Conservation (phyloP, 139 green algal genomes). For the Eudorina sp. region DNA sequence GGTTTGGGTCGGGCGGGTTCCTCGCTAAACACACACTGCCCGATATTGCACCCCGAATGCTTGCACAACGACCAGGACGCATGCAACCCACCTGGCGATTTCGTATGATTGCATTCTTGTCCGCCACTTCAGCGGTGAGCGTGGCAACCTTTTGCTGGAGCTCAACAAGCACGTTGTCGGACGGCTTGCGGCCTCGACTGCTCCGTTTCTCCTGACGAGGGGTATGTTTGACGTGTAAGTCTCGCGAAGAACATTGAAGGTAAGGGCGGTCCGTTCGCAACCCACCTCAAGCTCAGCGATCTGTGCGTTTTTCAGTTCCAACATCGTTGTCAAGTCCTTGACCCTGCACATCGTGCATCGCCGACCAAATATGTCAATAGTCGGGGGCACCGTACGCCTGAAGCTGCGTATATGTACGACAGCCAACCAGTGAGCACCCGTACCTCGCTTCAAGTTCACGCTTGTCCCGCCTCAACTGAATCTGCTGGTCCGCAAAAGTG, state of each 20-base stretch:
- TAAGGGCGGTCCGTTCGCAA: no score
- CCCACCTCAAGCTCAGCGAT: not conserved
- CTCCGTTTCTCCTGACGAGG: not conserved
- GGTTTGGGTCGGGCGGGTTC: no score
- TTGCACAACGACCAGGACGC: no score
- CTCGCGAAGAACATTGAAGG: not conserved
- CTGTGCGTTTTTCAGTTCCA: not conserved
- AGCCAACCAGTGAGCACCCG: no score
- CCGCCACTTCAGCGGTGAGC: conserved; percentile 20
- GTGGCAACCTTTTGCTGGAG: conserved; percentile 15
- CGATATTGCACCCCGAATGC: no score
- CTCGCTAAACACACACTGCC: no score
- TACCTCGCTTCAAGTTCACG: conserved; percentile 40
- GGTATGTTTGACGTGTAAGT: no score
- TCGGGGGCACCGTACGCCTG: no score
- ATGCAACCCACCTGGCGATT: not conserved
- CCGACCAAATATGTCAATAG: no score
- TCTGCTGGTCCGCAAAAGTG: conserved; percentile 28
- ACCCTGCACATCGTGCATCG: no score
- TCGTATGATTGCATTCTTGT: conserved; percentile 28
- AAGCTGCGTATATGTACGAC: no score
- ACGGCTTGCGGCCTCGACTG: not conserved
- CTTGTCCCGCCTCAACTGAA: not conserved
- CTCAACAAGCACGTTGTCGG: not conserved
- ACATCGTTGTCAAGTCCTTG: not conserved